phyloP scores from a whole-genome alignment of 2,329 filamentous ascomycete genomes.

The Neurospora sp. region DNA sequence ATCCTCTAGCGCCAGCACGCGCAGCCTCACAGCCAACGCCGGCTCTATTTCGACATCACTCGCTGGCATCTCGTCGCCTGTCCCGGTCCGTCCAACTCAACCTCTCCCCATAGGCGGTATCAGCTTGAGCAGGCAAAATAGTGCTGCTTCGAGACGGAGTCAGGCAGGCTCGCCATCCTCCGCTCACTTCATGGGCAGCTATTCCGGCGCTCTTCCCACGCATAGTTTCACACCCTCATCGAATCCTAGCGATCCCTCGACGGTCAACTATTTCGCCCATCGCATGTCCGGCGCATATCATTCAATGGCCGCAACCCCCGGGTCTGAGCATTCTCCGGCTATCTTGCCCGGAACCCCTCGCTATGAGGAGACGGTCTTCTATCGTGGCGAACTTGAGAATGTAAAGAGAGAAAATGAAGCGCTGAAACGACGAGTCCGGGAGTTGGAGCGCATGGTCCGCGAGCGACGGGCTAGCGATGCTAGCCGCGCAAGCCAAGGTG shows the following conservation, averaged over 20 bases:
- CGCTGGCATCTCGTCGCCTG: constrained; percentile 35
- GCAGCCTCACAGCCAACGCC: constrained; percentile 39
- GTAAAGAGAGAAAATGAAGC: constrained; percentile 55
- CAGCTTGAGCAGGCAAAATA: constrained; percentile 44
- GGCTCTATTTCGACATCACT: constrained; percentile 30
- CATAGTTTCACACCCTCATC: constrained; percentile 29
- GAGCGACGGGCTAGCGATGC: constrained; percentile 38
- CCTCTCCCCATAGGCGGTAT: constrained; percentile 19
- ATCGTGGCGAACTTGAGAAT: constrained; percentile 48
- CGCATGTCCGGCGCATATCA: constrained; percentile 12
- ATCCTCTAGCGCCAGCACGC: constrained; percentile 43
- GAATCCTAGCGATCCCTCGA: constrained; percentile 29
- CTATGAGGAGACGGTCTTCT: constrained; percentile 53
- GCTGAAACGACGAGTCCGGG: constrained; percentile 50
- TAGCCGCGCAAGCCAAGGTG: constrained; percentile 28
- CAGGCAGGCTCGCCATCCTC: constrained; percentile 38
- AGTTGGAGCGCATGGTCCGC: constrained; percentile 47
- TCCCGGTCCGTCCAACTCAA: constrained; percentile 27
- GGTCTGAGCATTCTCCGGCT: constrained; percentile 38
- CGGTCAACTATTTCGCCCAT: constrained; percentile 23
- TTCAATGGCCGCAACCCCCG: constrained; percentile 31
- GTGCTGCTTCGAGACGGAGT: constrained; percentile 43
- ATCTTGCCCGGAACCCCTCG: constrained; percentile 46
- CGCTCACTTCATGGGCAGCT: constrained; percentile 19
- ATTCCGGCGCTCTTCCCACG: constrained; percentile 22